Percentiles rank a stretch among this genome's conserved stretches.
Conservation (phyloP, 192 early-diverging fungal species). For the Coemansia sp. region DNA sequence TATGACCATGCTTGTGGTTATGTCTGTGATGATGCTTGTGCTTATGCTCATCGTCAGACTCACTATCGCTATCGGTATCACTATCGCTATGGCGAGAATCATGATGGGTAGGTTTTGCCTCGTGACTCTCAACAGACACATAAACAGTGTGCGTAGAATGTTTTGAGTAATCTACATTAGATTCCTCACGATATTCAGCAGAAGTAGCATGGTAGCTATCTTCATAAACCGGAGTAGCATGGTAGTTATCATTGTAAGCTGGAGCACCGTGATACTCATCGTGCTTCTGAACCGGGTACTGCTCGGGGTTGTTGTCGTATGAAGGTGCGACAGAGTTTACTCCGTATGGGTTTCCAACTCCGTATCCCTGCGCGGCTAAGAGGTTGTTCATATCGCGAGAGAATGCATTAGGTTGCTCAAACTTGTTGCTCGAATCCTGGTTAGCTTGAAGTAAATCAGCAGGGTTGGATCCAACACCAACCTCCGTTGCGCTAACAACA, state of each 20-base stretch:
- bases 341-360: neutral
- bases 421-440: conserved; percentile 14
- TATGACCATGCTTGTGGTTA: conserved; percentile 26
- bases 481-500: conserved; percentile 18
- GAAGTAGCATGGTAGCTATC: conserved; percentile 4
- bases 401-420: conserved; percentile 39
- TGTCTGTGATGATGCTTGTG: conserved; percentile 26
- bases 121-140: conserved; percentile 45
- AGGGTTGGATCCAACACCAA: conserved; percentile 30
- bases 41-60: conserved; percentile 16
- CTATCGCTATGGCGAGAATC: conserved; percentile 13
- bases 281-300: neutral
- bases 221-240: neutral
- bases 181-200: conserved; percentile 3
- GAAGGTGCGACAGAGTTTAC: too few species aligned
- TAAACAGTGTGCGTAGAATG: conserved; percentile 35
- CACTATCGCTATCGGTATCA: conserved; percentile 22
- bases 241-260: neutral
- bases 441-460: conserved; percentile 18
- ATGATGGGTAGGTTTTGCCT: conserved; percentile 4
- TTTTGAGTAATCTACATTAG: conserved; percentile 1
- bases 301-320: neutral
- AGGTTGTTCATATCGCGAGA: conserved; percentile 34
- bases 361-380: conserved; percentile 36
- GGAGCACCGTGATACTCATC: neutral